A percentile compares a stretch with the other conserved stretches of the same genome.
These are phyloP conservation scores for Ustilago xerochloae DNA, from an alignment of 1,284 basidiomycete species.

Conservation along the genomic window DNA sequence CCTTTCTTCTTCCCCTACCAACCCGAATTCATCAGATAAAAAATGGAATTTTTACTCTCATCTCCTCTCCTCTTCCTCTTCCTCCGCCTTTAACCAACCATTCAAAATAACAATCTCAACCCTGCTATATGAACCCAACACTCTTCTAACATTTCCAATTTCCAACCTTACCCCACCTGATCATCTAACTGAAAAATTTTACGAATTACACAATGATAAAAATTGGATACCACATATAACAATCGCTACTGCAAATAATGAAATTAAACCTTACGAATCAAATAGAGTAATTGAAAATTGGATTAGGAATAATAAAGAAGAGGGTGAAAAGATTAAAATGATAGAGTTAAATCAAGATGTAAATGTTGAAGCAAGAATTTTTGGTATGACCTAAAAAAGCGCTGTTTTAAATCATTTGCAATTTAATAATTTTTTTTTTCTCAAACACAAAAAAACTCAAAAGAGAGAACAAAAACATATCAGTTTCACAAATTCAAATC, in stretches of 20 bases:
- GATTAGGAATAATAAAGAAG: background rate
- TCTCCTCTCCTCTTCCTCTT: constrained; percentile 3
- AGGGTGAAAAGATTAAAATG: background rate
- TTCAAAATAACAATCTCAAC: constrained; percentile 12
- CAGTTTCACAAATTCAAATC: too few species aligned
- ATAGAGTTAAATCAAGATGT: background rate
- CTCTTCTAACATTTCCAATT: constrained; percentile 15
- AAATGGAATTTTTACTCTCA: constrained; percentile 27
- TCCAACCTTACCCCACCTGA: background rate
- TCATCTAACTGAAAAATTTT: background rate
- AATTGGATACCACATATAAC: constrained; percentile 79
- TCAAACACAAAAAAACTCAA: background rate
- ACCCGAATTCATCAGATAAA: background rate
- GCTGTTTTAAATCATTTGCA: too few species aligned
- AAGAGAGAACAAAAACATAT: too few species aligned
- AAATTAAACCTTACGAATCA: constrained; percentile 79
- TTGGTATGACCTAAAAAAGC: constrained; percentile 25
- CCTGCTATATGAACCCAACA: constrained; percentile 11
- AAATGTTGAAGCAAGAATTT: constrained; percentile 12
- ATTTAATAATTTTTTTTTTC: too few species aligned
- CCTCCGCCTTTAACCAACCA: background rate
- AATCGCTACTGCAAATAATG: constrained; percentile 77
- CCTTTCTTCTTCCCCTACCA: constrained; percentile 1
- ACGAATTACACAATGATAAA: constrained; percentile 47
- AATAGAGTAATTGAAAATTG: constrained; percentile 72